Evolutionary conservation across 257 asterid species (phyloP).

Genomic region (Solanum arcanum): DNA sequence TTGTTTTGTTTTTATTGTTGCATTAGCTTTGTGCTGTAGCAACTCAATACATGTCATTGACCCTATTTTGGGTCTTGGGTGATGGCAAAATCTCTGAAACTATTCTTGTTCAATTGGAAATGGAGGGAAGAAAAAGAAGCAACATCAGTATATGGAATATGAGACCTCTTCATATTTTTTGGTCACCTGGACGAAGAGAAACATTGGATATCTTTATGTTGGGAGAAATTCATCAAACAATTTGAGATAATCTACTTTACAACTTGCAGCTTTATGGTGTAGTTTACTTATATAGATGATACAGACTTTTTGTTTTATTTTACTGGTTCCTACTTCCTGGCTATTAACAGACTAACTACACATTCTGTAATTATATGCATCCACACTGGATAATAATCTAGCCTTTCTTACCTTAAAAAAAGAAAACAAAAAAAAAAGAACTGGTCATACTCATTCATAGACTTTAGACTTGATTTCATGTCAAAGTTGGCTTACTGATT

Average conservation of each 20-base stretch:
- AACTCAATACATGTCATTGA: neutral
- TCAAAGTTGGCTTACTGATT: neutral
- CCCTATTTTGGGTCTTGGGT: neutral
- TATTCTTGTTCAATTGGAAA: neutral
- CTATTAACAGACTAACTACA: neutral
- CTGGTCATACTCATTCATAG: neutral
- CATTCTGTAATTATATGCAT: neutral
- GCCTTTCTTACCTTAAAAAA: neutral
- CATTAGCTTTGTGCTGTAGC: neutral
- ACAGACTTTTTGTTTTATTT: neutral
- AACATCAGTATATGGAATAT: neutral
- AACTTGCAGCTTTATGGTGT: neutral
- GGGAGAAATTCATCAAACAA: neutral
- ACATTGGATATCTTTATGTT: neutral
- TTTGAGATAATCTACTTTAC: neutral
- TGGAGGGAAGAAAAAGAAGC: neutral
- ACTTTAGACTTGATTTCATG: neutral
- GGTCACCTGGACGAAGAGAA: neutral
- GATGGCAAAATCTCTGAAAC: neutral
- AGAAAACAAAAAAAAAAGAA: neutral
- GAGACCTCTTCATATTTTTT: neutral
- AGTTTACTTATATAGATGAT: neutral
- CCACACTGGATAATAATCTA: neutral
- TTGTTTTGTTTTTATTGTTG: neutral
- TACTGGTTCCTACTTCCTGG: neutral